Conservation (phyloP, 2,329 filamentous ascomycete genomes). For the Hortaea werneckii region DNA sequence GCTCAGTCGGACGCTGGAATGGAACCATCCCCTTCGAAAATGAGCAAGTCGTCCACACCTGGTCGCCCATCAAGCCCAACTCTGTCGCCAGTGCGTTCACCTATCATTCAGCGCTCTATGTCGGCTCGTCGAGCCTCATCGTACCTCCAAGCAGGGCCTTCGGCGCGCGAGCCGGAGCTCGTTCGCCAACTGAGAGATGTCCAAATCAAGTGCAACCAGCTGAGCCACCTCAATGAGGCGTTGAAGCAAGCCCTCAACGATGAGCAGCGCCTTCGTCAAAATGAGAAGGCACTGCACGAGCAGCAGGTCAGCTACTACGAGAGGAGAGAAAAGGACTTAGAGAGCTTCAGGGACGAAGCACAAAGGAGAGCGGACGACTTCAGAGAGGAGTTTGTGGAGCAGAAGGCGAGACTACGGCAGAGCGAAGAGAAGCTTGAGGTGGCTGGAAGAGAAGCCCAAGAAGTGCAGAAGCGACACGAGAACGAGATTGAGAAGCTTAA, state of each 20-base stretch:
- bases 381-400: conserved; percentile 11
- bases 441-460: conserved; percentile 5
- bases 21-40: background rate
- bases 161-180: conserved; percentile 7
- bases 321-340: conserved; percentile 13
- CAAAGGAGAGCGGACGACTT: conserved; percentile 15
- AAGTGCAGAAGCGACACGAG: conserved; percentile 6
- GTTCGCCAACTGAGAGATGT: conserved; percentile 15
- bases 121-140: conserved; percentile 2
- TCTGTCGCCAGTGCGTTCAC: conserved; percentile 18
- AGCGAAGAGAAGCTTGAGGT: conserved; percentile 8
- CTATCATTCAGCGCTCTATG: conserved; percentile 10
- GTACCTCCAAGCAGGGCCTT: conserved; percentile 5
- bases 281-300: conserved; percentile 12
- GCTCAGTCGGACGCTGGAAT: background rate
- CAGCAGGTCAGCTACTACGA: conserved; percentile 10
- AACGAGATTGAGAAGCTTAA: conserved; percentile 12
- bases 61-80: conserved; percentile 21
- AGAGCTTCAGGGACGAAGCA: conserved; percentile 16
- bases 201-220: conserved; percentile 16
- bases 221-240: conserved; percentile 17
- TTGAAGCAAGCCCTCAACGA: conserved; percentile 16
- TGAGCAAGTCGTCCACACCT: conserved; percentile 7
- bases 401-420: conserved; percentile 11
- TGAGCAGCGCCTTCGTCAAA: conserved; percentile 13